phyloP scores from a whole-genome alignment of 352 stramenopile genomes.

The Phytopythium sindhum region DNA sequence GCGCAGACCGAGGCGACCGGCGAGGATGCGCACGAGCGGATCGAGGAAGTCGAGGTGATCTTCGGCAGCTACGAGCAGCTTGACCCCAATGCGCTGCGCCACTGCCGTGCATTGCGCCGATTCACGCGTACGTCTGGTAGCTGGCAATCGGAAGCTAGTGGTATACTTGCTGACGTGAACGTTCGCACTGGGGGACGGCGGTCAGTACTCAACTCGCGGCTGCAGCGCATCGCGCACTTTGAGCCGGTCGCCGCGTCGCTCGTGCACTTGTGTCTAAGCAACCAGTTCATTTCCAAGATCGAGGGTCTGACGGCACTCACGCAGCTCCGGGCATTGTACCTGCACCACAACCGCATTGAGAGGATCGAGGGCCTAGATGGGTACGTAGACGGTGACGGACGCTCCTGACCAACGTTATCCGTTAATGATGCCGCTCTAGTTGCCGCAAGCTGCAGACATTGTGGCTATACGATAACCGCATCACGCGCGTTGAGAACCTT shows the following conservation, averaged over 20 bases:
- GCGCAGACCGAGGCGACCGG: conserved; percentile 51
- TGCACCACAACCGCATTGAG: conserved; percentile 81
- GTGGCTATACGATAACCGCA: conserved; percentile 77
- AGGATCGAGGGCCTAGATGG: conserved; percentile 73
- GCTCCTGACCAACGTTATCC: background rate
- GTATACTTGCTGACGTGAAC: background rate
- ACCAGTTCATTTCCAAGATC: conserved; percentile 63
- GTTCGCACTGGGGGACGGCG: background rate
- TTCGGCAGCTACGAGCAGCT: conserved; percentile 63
- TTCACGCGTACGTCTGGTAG: conserved; percentile 36
- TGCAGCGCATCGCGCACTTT: conserved; percentile 49
- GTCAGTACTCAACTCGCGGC: conserved; percentile 70
- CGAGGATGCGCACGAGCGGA: conserved; percentile 51
- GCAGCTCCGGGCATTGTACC: conserved; percentile 63
- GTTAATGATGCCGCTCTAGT: conserved; percentile 5
- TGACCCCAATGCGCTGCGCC: conserved; percentile 31
- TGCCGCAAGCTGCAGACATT: conserved; percentile 71
- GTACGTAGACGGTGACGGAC: conserved; percentile 6
- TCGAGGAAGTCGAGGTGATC: conserved; percentile 83
- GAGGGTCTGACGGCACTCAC: conserved; percentile 48
- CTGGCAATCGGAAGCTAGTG: background rate
- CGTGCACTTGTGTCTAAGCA: conserved; percentile 71
- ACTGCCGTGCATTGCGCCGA: conserved; percentile 47
- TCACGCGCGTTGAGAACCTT: conserved; percentile 62
- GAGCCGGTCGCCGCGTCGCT: conserved; percentile 55